Evolutionary conservation across 257 asterid genomes (phyloP), one percentile per base, ranked within the genome.

Genomic region (Leonotis leonurus): DNA sequence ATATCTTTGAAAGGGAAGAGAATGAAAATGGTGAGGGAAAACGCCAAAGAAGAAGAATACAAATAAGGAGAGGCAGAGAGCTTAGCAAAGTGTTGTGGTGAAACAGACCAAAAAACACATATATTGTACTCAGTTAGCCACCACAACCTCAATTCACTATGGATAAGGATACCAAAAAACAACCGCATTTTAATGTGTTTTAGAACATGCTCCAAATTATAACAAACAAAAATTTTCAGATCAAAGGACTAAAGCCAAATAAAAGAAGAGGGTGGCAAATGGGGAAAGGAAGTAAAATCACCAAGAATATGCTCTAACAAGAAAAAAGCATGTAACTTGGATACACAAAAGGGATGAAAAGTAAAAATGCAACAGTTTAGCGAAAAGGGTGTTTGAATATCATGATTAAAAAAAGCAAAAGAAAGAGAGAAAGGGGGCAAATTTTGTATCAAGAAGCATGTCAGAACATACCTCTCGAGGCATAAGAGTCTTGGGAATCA

Each of bases 401-500:
- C 29, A 59, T 13, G 37, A 57, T 29, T 57, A 65, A 13, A 64
- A 66, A 36, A 49, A 63, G 9, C 63, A 65, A 40, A 74, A 70
- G 60, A 80, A 72, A n/a, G n/a, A n/a, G n/a, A n/a, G n/a, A n/a
- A n/a, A n/a, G n/a, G n/a, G 85, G 75, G 62, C 6, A 2, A 65
- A 69, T 69, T 80, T 81, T 78, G 18, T 24, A 65, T 70, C 54
- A 53, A 8, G 11, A 33, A 33, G 39, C 7, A 33, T 9, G 35
- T 30, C n/a, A n/a, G 17, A 17, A 80, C 81, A 77, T 85, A 93
- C 99, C 97, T 87, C 99, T 87, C 84, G 81, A 70, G 99, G 97
- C 97, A 89, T 93, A 87, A 93, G 99, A 36, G 99, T 93, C 96
- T 93, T 93, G 95, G 99, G 99, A 84, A 94, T 94, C 61, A 94